Percentiles rank a stretch among this genome's conserved stretches.
phyloP scores from a whole-genome alignment of 2,329 filamentous ascomycete species.

The Colletotrichum camelliae region DNA sequence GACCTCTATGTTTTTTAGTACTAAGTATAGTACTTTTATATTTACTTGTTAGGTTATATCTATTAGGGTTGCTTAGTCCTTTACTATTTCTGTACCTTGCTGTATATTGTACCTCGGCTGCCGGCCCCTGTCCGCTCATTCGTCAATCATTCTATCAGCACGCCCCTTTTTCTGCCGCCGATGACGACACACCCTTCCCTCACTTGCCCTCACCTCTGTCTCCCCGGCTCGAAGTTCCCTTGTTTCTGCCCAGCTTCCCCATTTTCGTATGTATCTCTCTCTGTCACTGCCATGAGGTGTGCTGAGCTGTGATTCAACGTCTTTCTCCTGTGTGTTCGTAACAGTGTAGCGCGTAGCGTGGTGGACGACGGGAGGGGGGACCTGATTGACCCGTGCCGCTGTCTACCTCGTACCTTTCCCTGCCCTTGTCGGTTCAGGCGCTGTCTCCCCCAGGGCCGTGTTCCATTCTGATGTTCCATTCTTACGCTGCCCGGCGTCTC shows the following conservation, averaged over 20 bases:
- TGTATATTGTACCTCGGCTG: too few relatives aligned
- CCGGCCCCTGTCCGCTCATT: neutral
- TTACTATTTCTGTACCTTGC: too few relatives aligned
- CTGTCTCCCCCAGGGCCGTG: neutral
- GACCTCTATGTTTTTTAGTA: too few relatives aligned
- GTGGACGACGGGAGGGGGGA: neutral
- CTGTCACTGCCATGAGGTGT: neutral
- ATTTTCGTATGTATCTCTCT: neutral
- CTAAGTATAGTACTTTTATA: too few relatives aligned
- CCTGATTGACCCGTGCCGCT: neutral
- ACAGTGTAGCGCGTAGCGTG: neutral
- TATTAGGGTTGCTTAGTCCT: too few relatives aligned
- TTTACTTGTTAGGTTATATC: too few relatives aligned
- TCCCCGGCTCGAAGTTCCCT: neutral
- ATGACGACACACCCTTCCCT: neutral
- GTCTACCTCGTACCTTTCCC: neutral
- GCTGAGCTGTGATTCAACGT: neutral
- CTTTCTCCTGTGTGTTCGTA: neutral
- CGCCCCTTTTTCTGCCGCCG: neutral
- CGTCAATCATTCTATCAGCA: neutral
- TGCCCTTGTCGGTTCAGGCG: neutral
- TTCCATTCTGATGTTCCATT: neutral
- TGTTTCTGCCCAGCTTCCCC: slow-evolving; percentile 7
- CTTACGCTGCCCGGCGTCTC: slow-evolving; percentile 7
- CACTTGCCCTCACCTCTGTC: neutral